Conservation (phyloP, 176 grass and related monocot genomes). For the Phoenix roebelenii region DNA sequence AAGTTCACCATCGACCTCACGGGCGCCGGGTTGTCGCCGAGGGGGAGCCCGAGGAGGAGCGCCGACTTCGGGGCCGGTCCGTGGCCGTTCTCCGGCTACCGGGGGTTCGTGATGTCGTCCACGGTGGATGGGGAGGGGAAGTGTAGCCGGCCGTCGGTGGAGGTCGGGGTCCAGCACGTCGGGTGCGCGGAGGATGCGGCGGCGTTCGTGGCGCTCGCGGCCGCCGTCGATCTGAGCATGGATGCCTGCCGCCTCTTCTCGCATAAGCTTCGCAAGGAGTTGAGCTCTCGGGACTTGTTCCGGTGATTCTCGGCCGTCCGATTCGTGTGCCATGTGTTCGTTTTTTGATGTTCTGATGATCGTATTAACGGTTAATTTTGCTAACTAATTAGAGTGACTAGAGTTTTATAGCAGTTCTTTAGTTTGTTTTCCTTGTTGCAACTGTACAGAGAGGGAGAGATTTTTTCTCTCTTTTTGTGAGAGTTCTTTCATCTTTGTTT, state of each 20-base stretch:
- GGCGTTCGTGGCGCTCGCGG: constrained; percentile 75
- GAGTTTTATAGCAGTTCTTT: too few species aligned
- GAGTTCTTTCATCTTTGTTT: too few species aligned
- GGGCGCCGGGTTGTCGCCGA: constrained; percentile 33
- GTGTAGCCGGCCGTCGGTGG: constrained; percentile 51
- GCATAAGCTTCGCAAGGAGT: constrained; percentile 78
- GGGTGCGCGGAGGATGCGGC: constrained; percentile 87
- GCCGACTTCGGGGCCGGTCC: constrained; percentile 55
- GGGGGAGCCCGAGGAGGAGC: constrained; percentile 77
- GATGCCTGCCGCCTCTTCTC: constrained; percentile 92
- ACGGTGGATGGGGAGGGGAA: constrained; percentile 56
- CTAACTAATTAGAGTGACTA: too few species aligned
- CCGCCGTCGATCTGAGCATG: constrained; percentile 90
- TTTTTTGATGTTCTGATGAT: too few species aligned
- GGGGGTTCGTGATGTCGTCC: constrained; percentile 82
- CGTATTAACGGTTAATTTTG: too few species aligned
- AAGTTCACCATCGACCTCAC: constrained; percentile 91
- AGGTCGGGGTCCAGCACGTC: constrained; percentile 62
- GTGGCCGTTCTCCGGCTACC: constrained; percentile 62
- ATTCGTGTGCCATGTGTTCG: too few species aligned
- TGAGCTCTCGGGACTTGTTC: constrained; percentile 25
- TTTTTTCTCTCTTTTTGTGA: too few species aligned
- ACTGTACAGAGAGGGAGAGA: too few species aligned
- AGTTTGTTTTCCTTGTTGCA: too few species aligned
- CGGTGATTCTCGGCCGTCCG: neutral